A percentile compares a stretch with the other conserved stretches of the same genome.
Conservation (phyloP, 1,139 yeast species). For the Yamadazyma atmosphaerica region DNA sequence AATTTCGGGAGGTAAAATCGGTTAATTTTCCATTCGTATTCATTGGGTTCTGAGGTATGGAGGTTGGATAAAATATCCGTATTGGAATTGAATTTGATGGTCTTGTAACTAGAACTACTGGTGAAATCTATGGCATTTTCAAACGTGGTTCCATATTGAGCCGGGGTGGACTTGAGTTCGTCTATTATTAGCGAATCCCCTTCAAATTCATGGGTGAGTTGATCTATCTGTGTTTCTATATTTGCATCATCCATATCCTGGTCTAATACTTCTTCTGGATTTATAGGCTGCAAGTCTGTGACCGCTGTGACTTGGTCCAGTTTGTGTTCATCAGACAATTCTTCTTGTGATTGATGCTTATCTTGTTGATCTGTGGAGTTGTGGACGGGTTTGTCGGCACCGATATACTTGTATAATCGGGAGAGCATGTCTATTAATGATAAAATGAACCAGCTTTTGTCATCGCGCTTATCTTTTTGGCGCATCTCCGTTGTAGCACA, state of each 20-base stretch:
- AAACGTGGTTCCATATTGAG: conserved; percentile 19
- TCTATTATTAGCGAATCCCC: conserved; percentile 14
- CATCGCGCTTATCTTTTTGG: too few species aligned
- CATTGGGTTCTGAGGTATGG: conserved; percentile 3
- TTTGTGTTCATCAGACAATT: not conserved
- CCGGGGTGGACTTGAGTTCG: conserved; percentile 11
- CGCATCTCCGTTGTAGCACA: too few species aligned
- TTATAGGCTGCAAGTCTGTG: not conserved
- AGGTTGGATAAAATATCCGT: conserved; percentile 8
- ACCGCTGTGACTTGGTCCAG: too few species aligned
- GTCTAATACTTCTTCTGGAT: not conserved
- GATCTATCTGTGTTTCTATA: conserved; percentile 8
- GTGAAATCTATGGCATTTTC: conserved; percentile 13
- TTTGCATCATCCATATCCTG: conserved; percentile 1
- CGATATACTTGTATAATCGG: conserved; percentile 2
- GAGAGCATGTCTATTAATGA: conserved; percentile 2
- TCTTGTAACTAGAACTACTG: conserved; percentile 10
- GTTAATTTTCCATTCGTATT: conserved; percentile 15
- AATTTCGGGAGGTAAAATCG: conserved; percentile 16
- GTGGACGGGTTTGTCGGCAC: not conserved
- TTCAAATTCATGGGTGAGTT: conserved; percentile 8
- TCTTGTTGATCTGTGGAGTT: not conserved
- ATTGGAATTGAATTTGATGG: conserved; percentile 11
- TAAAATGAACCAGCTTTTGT: not conserved
- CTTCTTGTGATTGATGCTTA: too few species aligned